Evolutionary conservation across 2,329 filamentous ascomycete genomes (phyloP), one percentile per base, ranked within the genome.

Genomic region (Paracoccidioides lutzii): DNA sequence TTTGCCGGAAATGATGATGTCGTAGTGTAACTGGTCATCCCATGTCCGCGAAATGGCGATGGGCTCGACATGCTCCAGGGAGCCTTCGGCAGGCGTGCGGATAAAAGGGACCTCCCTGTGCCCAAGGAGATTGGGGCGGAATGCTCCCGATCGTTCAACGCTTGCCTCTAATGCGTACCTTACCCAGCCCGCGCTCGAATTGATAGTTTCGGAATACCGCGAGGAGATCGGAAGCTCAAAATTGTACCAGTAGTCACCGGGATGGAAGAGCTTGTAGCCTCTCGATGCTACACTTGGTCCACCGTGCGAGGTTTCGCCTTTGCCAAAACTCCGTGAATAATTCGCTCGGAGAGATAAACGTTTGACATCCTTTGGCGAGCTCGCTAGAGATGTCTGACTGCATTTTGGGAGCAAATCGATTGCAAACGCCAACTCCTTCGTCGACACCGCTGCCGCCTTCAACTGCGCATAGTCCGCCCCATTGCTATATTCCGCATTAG

Each of bases 21-120:
- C 90, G 72, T 96, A 96, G 65, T 94, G 89, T 37, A 96, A 76
- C 66, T 95, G 90, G 62, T 96, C 90, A 67, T 96, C 90, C 90
- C 90, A 96, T 59, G 88, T 90, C 22, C 90, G 79, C 60, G 87
- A 91, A 65, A 96, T 95, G 9, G 90, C 91, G 64, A 96, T 95
- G 2, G 90, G 90, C 67, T 96, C 90, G 32, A 90, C 85, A 69
- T 89, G 89, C 69, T 96, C 90, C 30, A 95, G 76, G 0, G 90
- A 95, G 48, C 90, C 81, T 70, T 95, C 89, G 51, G 91, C 83
- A 0, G 90, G 90, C 3, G 93, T 83, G 46, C 90, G 84, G 54
- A 95, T 88, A 50, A 96, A 82, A 7, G 80, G 81, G 2, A 96
- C 83, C 68, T 95, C 90, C 67, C 90, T 88, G 45, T 76, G 79